Base-by-base conservation (phyloP, 768 basidiomycete species). In the Trametes sanguinea region DNA sequence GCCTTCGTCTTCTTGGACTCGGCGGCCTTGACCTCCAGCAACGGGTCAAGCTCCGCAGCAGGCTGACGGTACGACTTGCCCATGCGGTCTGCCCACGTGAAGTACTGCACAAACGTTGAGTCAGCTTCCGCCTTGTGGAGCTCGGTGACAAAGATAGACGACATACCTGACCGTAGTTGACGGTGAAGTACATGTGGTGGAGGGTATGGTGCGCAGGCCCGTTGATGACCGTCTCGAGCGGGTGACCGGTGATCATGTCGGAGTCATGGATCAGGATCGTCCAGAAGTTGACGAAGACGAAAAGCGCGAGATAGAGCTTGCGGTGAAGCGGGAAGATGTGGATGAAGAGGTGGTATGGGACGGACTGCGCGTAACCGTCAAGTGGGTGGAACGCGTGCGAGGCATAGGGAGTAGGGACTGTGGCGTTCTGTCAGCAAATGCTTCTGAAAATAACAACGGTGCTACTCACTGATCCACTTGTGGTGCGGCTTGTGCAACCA, bases 141-240 rank as follows among this genome's bases (percentile, higher is more conserved):
- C 22, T 22, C 46, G 16, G 57, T 9, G 53, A 46, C 29, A 16
- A 14, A 43, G 53, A 59, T 22, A 68, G 75, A 17, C 39, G 2
- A 54, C 78, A 67, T 72, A 88, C 87, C 80, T 94, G 93, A 27
- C 94, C 95, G 75, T 94, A 96, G 79, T 98, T 98, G 67, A 91
- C 90, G 45, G 90, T 97, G 78, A 98, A 98, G 79, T 95, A 96
- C 22, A 99, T 77, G 71, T 98, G 97, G 73, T 98, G 96, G 45
- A 98, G 80, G 0, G 95, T 98, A 74, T 99, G 97, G 69, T 99
- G 97, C 2, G 95, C 94, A 2, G 97, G 96, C n/a, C 94, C 95
- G 76, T 98, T 99, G 77, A 99, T 95, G 72, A 91, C 76, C 61
- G 81, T 87, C 76, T 98, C 96, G 4, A 97, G 82, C 4, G 87